phyloP scores from a whole-genome alignment of 2,329 filamentous ascomycete species.

The Fusarium fujikuroi region DNA sequence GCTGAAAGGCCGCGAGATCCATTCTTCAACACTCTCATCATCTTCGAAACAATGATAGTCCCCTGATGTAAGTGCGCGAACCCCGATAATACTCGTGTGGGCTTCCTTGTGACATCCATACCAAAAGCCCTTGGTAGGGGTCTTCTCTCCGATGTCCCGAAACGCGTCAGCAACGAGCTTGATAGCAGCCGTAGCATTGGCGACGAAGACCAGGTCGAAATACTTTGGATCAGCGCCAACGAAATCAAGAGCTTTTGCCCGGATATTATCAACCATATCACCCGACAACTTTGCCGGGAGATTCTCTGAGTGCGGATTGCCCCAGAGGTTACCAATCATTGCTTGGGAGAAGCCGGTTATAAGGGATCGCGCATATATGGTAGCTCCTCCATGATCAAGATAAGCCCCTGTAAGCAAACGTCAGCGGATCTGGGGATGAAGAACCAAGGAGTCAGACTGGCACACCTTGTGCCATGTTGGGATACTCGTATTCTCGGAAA shows the following conservation, averaged over 20 bases:
- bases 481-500: constrained; percentile 44
- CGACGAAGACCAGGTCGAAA: constrained; percentile 70
- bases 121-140: constrained; percentile 59
- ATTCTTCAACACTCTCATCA: constrained; percentile 63
- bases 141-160: constrained; percentile 62
- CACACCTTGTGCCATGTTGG: constrained; percentile 43
- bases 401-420: constrained; percentile 52
- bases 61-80: constrained; percentile 69
- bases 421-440: constrained; percentile 6
- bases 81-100: constrained; percentile 74
- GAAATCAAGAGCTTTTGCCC: constrained; percentile 64
- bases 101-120: constrained; percentile 71
- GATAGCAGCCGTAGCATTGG: constrained; percentile 71
- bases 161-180: constrained; percentile 70
- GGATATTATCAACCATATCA: constrained; percentile 65
- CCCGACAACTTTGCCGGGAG: constrained; percentile 67
- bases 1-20: constrained; percentile 49
- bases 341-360: constrained; percentile 65
- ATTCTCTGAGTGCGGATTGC: constrained; percentile 75
- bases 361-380: constrained; percentile 68
- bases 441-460: background rate
- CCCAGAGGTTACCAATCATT: constrained; percentile 68
- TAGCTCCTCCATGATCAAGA: constrained; percentile 68
- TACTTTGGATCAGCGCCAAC: constrained; percentile 67
- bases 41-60: constrained; percentile 68